Evolutionary conservation across 345 rosid genomes (phyloP), one percentile per base, ranked within the genome.

Genomic region (Mallotus nudiflorus): DNA sequence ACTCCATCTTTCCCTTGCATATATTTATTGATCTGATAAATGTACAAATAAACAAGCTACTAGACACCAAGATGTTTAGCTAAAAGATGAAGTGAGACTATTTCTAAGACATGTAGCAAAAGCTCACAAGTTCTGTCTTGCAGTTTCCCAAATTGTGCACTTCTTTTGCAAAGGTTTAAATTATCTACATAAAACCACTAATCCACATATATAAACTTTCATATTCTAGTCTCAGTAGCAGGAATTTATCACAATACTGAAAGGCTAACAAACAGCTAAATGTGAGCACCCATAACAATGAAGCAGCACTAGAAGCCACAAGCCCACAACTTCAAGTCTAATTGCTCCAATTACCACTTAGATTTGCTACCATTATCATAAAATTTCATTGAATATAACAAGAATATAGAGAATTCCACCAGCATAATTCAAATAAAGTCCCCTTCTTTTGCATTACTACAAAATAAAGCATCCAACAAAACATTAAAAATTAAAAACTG

Each of bases 81-180:
- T 6, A 50, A 35, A 51, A 11, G 29, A 49, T 5, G 18, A 61
- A 12, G 48, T 15, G 39, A 42, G 31, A 22, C 35, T 62, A 13
- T 56, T 67, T 56, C 24, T 22, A 45, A 27, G 44, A 56, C 6
- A 54, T 40, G 63, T 35, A 67, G 62, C 71, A 54, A 53, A 42
- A 56, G 11, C 19, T 55, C 25, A 40, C 16, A 65, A 64, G 31
- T 56, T 56, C 3, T 29, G 13, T 49, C 57, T 65, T 28, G 29
- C 9, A 61, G 28, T 20, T 42, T 18, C n/a, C 46, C 12, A 4
- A 31, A 9, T 28, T n/a, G n/a, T 22, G 20, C 3, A 37, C 45
- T 40, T 61, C 16, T 10, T 59, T 7, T 28, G 29, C 44, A 16
- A 60, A 24, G 3, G 56, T 49, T 29, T 44, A 51, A 37, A 27